Base-by-base conservation (phyloP, 768 basidiomycete genomes). In the Paxillus involutus region DNA sequence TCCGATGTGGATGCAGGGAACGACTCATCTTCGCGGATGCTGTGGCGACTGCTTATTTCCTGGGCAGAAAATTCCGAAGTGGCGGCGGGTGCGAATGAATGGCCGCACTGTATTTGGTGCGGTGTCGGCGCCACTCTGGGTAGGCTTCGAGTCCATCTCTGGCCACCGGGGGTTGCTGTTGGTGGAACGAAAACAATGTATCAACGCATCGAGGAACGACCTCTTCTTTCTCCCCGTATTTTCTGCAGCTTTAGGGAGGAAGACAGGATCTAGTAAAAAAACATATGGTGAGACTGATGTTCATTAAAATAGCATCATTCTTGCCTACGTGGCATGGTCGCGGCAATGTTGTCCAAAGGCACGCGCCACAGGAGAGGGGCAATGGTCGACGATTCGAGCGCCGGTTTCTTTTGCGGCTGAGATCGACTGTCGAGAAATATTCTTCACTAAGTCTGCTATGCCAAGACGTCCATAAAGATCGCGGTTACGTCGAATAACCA, bases 251-350 rank as follows among this genome's bases (percentile, higher is more conserved):
- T 64, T 59, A 53, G 58, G 55, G 41, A 67, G 63, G 60, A 71
- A 74, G 4, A 65, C 70, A 55, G 76, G 76, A 2, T 76, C 76
- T 77, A 58, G n/a, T 49, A 55, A 47, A n/a, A 40, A 44, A 7
- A 29, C 3, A 4, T 54, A 56, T 17, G n/a, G 55, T 64, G 33
- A 61, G 49, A 42, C 32, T 40, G 30, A 46, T 21, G 29, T 43
- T 39, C 40, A 45, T 14, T 29, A 51, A 42, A 13, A 6, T 14
- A 17, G 32, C 56, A 53, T 43, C 53, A 39, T n/a, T n/a, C n/a
- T 55, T 52, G 62, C 71, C 59, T 65, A 77, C 76, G 75, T 51
- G 70, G 71, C 76, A 77, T 77, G 3, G 63, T 60, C 14, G 61
- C 55, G 16, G 69, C 51, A 30, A 61, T 59, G 21, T 60, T 59